Conservation (phyloP, 768 basidiomycete species). For the Inosperma sp. region DNA sequence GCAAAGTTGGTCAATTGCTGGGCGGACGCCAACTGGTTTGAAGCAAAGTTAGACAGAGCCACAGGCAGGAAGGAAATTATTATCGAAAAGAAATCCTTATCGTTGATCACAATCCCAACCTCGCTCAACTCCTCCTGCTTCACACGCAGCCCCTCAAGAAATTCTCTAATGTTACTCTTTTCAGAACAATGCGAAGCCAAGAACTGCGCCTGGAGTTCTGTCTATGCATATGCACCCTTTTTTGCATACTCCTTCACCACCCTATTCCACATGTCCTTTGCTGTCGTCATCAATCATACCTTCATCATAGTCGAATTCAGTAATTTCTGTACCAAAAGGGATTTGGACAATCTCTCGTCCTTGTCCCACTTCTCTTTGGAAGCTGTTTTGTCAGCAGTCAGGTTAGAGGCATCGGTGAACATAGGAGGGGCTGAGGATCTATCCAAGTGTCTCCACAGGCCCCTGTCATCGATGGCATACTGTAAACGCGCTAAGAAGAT, state of each 20-base stretch:
- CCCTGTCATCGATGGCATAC: conserved; percentile 26
- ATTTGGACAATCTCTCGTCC: too few species aligned
- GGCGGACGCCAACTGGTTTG: too few species aligned
- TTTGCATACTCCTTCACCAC: conserved; percentile 27
- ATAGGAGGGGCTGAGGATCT: conserved; percentile 16
- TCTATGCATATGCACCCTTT: conserved; percentile 30
- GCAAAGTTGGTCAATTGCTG: too few species aligned
- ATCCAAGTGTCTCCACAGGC: conserved; percentile 27
- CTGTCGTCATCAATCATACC: conserved; percentile 18
- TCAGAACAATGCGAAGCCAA: conserved; percentile 28
- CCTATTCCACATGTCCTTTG: conserved; percentile 28
- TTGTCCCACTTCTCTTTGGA: too few species aligned
- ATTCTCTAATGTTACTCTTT: too few species aligned
- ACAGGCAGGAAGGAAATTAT: too few species aligned
- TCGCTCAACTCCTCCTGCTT: too few species aligned
- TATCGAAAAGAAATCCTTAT: conserved; percentile 20
- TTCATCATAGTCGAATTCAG: too few species aligned
- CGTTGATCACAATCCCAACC: conserved; percentile 20
- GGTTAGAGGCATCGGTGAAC: background rate
- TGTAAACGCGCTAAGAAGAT: too few species aligned
- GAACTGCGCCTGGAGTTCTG: conserved; percentile 26
- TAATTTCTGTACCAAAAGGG: too few species aligned
- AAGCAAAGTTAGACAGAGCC: too few species aligned
- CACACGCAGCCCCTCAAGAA: too few species aligned
- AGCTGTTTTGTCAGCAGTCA: conserved; percentile 1